A percentile compares a stretch with the other conserved stretches of the same genome.
Evolutionary conservation across 495 filamentous ascomycete species (phyloP).

Genomic region (Penicillium desertorum): DNA sequence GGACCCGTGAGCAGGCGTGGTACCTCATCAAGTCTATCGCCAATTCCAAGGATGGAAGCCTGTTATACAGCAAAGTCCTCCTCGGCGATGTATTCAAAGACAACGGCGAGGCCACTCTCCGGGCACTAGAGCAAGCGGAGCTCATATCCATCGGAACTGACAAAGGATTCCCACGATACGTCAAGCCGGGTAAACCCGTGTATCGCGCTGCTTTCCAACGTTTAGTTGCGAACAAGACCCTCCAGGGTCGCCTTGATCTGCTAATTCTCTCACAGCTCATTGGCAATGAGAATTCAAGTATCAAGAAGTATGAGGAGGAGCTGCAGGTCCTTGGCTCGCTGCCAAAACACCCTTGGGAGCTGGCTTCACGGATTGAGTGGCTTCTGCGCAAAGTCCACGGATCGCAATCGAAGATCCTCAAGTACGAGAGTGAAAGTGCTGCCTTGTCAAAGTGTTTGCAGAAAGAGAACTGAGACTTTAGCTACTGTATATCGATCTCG

Average conservation of each 20-base stretch:
- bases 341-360: conserved; percentile 62
- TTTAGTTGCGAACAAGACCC: conserved; percentile 67
- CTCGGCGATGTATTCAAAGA: conserved; percentile 68
- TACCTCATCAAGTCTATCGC: conserved; percentile 75
- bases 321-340: conserved; percentile 62
- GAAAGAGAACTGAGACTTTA: conserved; percentile 26
- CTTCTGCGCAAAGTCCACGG: conserved; percentile 67
- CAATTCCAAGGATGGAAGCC: conserved; percentile 43
- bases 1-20: conserved; percentile 88
- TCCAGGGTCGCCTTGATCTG: conserved; percentile 74
- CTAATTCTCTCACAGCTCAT: conserved; percentile 63
- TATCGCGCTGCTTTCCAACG: conserved; percentile 78
- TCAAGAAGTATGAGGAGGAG: conserved; percentile 80
- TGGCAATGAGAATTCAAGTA: conserved; percentile 68
- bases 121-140: conserved; percentile 81
- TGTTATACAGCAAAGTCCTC: conserved; percentile 82
- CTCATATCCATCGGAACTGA: conserved; percentile 74
- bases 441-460: conserved; percentile 61
- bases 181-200: conserved; percentile 83
- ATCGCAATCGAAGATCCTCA: conserved; percentile 73
- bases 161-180: conserved; percentile 71
- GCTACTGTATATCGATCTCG: background rate
- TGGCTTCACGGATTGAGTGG: conserved; percentile 62
- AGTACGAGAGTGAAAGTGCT: conserved; percentile 70
- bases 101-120: conserved; percentile 68